Evolutionary conservation across 345 rosid genomes (phyloP).

Genomic region (Sisymbrium irio): DNA sequence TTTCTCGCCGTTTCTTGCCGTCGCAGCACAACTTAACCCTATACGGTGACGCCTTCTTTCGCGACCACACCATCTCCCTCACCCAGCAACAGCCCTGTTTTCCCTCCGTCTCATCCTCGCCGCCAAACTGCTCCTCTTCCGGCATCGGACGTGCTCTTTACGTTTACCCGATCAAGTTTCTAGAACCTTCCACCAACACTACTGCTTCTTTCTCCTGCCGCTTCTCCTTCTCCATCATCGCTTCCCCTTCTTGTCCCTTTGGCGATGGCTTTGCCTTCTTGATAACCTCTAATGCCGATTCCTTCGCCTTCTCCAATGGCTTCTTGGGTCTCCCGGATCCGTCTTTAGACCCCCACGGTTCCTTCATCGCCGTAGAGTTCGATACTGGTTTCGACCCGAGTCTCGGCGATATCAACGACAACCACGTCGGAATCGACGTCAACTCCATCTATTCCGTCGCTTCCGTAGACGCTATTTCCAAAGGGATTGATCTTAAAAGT

Average conservation of each 20-base stretch:
- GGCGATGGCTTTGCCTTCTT: conserved; percentile 85
- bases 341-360: conserved; percentile 40
- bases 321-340: conserved; percentile 65
- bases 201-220: conserved; percentile 62
- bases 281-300: conserved; percentile 67
- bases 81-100: conserved; percentile 55
- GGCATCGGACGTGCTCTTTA: conserved; percentile 62
- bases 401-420: conserved; percentile 53
- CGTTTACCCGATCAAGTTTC: conserved; percentile 53
- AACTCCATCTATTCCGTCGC: conserved; percentile 51
- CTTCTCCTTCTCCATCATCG: conserved; percentile 64
- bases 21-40: conserved; percentile 55
- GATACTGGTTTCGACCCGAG: conserved; percentile 61
- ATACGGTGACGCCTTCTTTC: conserved; percentile 61
- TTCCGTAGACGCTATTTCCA: conserved; percentile 45
- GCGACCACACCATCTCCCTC: conserved; percentile 55
- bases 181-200: conserved; percentile 46
- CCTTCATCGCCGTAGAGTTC: conserved; percentile 74
- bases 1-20: conserved; percentile 35
- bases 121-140: conserved; percentile 26
- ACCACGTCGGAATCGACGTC: conserved; percentile 68
- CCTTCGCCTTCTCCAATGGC: conserved; percentile 59
- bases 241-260: conserved; percentile 54
- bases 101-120: conserved; percentile 29
- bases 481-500: conserved; percentile 61